Percentiles rank a stretch among this genome's conserved stretches.
Evolutionary conservation across 2,329 filamentous ascomycete species (phyloP).

Genomic region (Teratosphaeria pseudoeucalypti): DNA sequence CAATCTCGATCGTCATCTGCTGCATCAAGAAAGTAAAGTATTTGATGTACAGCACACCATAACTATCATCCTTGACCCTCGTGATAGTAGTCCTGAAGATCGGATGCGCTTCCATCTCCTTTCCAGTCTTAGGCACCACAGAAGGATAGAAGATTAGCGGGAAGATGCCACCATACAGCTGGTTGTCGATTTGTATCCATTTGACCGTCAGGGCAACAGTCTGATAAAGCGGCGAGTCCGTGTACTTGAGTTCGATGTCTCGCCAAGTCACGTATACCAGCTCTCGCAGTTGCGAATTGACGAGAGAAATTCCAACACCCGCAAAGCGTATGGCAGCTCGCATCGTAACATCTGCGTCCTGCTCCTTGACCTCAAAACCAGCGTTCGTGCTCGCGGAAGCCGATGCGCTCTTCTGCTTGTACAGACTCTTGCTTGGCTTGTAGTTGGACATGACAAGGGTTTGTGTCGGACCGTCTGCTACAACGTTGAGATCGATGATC

Average conservation of each 20-base stretch:
- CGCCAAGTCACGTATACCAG: constrained; percentile 87
- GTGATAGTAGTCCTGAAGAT: constrained; percentile 88
- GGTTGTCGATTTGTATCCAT: constrained; percentile 98
- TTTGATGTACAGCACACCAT: constrained; percentile 96
- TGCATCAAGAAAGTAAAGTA: constrained; percentile 89
- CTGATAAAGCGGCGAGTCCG: constrained; percentile 87
- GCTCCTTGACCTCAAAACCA: constrained; percentile 88
- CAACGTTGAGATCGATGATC: constrained; percentile 93
- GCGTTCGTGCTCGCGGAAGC: constrained; percentile 50
- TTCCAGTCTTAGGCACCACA: constrained; percentile 92
- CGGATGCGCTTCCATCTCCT: constrained; percentile 91
- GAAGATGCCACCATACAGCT: constrained; percentile 96
- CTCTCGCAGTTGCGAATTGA: constrained; percentile 86
- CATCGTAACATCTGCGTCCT: constrained; percentile 81
- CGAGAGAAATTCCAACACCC: constrained; percentile 82
- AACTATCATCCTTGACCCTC: constrained; percentile 94
- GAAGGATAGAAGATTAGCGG: constrained; percentile 94
- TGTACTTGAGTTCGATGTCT: constrained; percentile 82
- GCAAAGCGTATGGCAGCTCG: constrained; percentile 79
- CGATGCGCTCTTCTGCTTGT: constrained; percentile 53
- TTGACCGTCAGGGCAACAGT: constrained; percentile 85
- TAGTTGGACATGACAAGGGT: constrained; percentile 91
- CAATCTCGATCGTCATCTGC: constrained; percentile 95
- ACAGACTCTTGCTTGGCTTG: constrained; percentile 84
- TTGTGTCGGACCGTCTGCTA: constrained; percentile 89